A percentile compares a stretch with the other conserved stretches of the same genome.
Evolutionary conservation across 1,139 yeast genomes (phyloP).

Genomic region (Candida sojae): DNA sequence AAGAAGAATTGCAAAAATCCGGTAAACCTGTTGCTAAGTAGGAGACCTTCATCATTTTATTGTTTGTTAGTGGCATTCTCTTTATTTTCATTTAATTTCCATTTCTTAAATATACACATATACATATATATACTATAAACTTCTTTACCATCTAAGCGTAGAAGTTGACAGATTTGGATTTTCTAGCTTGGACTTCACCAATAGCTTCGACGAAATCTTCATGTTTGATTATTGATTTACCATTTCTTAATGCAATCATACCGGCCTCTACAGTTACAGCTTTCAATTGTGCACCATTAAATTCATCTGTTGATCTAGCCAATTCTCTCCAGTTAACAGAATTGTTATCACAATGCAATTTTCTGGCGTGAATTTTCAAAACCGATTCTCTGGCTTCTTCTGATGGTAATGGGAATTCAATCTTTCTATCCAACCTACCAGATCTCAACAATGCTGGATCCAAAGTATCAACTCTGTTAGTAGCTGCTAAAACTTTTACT

Average conservation of each 20-base stretch:
- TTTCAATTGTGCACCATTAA: slow-evolving; percentile 97
- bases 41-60: too few relatives aligned
- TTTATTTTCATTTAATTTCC: not conserved
- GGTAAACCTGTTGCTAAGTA: slow-evolving; percentile 9
- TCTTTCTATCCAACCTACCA: slow-evolving; percentile 96
- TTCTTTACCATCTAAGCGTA: slow-evolving; percentile 55
- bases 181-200: slow-evolving; percentile 97
- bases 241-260: slow-evolving; percentile 97
- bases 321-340: slow-evolving; percentile 97
- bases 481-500: slow-evolving; percentile 96
- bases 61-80: not conserved
- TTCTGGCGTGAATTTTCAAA: slow-evolving; percentile 94
- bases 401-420: slow-evolving; percentile 95
- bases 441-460: slow-evolving; percentile 97
- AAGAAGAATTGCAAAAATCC: slow-evolving; percentile 41
- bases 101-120: not conserved
- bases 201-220: slow-evolving; percentile 99
- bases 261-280: slow-evolving; percentile 99
- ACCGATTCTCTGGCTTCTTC: slow-evolving; percentile 98
- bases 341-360: slow-evolving; percentile 85
- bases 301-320: slow-evolving; percentile 97
- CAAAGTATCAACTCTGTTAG: slow-evolving; percentile 95
- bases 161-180: slow-evolving; percentile 90
- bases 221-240: slow-evolving; percentile 88
- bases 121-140: not conserved